Conservation (phyloP, 192 early-diverging fungal species). For the Umbelopsis isabellina region DNA sequence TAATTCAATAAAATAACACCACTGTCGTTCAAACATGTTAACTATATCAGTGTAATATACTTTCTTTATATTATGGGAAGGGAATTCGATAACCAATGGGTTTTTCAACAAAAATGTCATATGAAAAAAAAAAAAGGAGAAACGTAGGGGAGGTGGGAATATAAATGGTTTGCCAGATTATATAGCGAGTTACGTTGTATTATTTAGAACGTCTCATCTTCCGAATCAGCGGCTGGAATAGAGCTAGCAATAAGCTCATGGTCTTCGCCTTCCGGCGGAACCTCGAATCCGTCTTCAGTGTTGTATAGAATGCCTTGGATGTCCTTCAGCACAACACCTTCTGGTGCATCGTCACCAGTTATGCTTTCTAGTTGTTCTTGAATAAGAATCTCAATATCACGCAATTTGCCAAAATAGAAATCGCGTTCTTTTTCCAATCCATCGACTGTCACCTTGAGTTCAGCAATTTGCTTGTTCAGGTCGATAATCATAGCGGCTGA, state of each 20-base stretch:
- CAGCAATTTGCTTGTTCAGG: constrained; percentile 76
- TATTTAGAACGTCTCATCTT: constrained; percentile 67
- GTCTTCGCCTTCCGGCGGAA: constrained; percentile 58
- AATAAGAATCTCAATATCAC: constrained; percentile 92
- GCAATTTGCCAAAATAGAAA: constrained; percentile 94
- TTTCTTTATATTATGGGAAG: too few species aligned
- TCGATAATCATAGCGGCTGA: constrained; percentile 66
- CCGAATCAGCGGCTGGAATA: constrained; percentile 42
- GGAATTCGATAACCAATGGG: too few species aligned
- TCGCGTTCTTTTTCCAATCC: constrained; percentile 96
- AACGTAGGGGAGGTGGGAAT: too few species aligned
- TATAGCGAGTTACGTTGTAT: too few species aligned
- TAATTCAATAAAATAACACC: too few species aligned
- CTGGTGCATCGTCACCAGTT: constrained; percentile 53
- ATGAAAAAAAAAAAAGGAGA: too few species aligned
- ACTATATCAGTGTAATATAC: too few species aligned
- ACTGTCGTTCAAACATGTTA: too few species aligned
- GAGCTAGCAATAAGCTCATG: constrained; percentile 28
- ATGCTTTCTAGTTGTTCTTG: constrained; percentile 75
- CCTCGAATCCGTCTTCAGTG: constrained; percentile 85
- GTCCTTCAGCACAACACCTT: constrained; percentile 62
- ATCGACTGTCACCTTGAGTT: constrained; percentile 85
- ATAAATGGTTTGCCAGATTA: too few species aligned
- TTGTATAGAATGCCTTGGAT: constrained; percentile 93
- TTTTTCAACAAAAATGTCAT: too few species aligned